Evolutionary conservation across 169 alveolate genomes (phyloP).

Genomic region (Besnoitia besnoiti): DNA sequence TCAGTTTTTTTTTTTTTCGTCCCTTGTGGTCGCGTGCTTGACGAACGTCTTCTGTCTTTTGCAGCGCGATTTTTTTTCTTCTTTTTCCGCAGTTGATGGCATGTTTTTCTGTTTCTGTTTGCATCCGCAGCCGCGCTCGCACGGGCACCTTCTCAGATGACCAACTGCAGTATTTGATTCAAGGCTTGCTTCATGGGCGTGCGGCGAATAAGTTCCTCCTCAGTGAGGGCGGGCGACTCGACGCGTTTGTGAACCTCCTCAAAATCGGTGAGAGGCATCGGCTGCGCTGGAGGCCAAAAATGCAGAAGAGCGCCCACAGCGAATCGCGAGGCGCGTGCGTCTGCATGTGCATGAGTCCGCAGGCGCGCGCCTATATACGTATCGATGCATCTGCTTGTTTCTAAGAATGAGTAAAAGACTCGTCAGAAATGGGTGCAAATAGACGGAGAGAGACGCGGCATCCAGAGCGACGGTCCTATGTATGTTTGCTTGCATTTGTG

Average conservation of each 20-base stretch:
- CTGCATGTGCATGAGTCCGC: neutral
- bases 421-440: too few species aligned
- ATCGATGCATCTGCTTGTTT: too few species aligned
- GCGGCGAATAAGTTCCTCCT: conserved; percentile 20
- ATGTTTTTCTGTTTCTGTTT: neutral
- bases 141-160: conserved; percentile 23
- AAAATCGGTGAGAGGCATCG: conserved; percentile 28
- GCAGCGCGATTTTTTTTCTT: neutral
- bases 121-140: conserved; percentile 45
- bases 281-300: too few species aligned
- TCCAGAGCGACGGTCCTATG: too few species aligned
- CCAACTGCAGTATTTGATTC: conserved; percentile 40
- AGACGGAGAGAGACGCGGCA: too few species aligned
- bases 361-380: too few species aligned
- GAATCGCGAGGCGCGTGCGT: too few species aligned
- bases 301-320: neutral
- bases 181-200: conserved; percentile 20
- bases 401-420: too few species aligned
- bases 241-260: conserved; percentile 47
- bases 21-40: too few species aligned
- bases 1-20: too few species aligned
- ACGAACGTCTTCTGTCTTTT: too few species aligned
- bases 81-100: neutral
- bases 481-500: too few species aligned
- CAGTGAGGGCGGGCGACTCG: conserved; percentile 51